Base-by-base conservation (phyloP, 2,329 filamentous ascomycete species). In the Diaporthe vaccinii region DNA sequence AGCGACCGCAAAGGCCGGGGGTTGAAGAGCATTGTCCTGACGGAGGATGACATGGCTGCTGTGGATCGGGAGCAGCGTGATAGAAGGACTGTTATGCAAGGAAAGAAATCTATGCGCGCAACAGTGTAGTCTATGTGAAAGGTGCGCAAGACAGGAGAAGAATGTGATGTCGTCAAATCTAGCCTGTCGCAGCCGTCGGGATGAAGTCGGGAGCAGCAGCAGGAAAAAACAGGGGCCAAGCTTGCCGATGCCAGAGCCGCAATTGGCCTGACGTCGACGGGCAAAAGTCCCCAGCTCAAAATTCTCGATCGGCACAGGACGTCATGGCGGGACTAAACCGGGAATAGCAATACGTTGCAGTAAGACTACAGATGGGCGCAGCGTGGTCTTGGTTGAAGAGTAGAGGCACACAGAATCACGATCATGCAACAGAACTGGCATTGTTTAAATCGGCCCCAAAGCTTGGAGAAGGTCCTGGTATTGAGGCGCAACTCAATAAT, bases 1-100 rank as follows among this genome's bases (percentile, higher is more conserved):
- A 75, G 71, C 36, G 75, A 61, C 68, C 79, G 80, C 51, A 82
- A 74, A 5, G 80, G 82, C 67, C 82, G 78, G 51, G 84, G 78
- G 74, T 80, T 80, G 53, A 82, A 80, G 59, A 82, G 72, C 70
- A 85, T 73, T 51, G 62, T 55, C 49, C 75, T 71, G 36, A 70
- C 31, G n/a, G 75, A 61, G 53, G 72, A 68, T 44, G 69, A 71
- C 76, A 77, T 77, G 62, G 59, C 55, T 55, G 58, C 44, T 9
- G 70, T 44, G 17, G 46, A n/a, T n/a, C 25, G 22, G 20, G 34
- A 73, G 70, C 70, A 34, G 57, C 46, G 70, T 44, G 34, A 17
- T 3, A 25, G 14, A 25, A 6, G 20, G n/a, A 8, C 39, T 36
- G 34, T 6, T 39, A 28, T 55, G 34, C 46, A 36, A 46, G 34